Conservation (phyloP, 2,329 filamentous ascomycete genomes). For the Pseudovirgaria hyperparasitica region DNA sequence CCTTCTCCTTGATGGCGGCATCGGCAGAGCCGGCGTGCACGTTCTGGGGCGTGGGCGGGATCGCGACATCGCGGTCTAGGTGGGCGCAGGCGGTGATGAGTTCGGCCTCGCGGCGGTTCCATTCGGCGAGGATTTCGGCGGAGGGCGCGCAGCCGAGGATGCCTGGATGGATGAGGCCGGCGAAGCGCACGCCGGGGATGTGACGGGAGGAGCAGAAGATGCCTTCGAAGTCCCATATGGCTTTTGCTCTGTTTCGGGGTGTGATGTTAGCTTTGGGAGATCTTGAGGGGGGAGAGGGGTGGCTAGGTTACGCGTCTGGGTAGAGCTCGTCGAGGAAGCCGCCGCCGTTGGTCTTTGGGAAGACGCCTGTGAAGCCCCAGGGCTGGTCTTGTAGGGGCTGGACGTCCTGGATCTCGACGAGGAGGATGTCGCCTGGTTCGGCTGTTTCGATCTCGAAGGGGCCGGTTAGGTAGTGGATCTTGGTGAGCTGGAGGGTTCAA, state of each 20-base stretch:
- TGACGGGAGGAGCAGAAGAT: slow-evolving; percentile 77
- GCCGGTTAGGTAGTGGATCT: slow-evolving; percentile 77
- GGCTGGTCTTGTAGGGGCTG: slow-evolving; percentile 76
- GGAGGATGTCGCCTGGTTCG: slow-evolving; percentile 69
- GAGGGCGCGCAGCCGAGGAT: slow-evolving; percentile 86
- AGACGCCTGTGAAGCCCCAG: slow-evolving; percentile 84
- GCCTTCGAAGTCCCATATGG: slow-evolving; percentile 67
- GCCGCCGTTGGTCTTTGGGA: slow-evolving; percentile 69
- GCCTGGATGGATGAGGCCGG: slow-evolving; percentile 81
- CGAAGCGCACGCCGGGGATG: slow-evolving; percentile 60
- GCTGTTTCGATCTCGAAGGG: slow-evolving; percentile 80
- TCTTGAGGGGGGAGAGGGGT: not conserved
- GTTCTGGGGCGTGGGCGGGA: slow-evolving; percentile 60
- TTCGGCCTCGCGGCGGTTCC: slow-evolving; percentile 74
- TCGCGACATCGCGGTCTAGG: slow-evolving; percentile 59
- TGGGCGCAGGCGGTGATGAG: slow-evolving; percentile 57
- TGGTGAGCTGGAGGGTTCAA: too few species aligned
- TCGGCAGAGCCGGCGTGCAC: slow-evolving; percentile 58
- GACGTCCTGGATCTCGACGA: slow-evolving; percentile 87
- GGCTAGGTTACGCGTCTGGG: slow-evolving; percentile 51
- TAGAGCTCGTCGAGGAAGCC: slow-evolving; percentile 84
- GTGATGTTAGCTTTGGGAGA: not conserved
- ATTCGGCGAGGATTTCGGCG: slow-evolving; percentile 59
- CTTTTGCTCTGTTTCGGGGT: slow-evolving; percentile 46
- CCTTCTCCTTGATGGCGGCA: slow-evolving; percentile 46